Base-by-base conservation (phyloP, 192 early-diverging fungal genomes). In the Backusella circina region DNA sequence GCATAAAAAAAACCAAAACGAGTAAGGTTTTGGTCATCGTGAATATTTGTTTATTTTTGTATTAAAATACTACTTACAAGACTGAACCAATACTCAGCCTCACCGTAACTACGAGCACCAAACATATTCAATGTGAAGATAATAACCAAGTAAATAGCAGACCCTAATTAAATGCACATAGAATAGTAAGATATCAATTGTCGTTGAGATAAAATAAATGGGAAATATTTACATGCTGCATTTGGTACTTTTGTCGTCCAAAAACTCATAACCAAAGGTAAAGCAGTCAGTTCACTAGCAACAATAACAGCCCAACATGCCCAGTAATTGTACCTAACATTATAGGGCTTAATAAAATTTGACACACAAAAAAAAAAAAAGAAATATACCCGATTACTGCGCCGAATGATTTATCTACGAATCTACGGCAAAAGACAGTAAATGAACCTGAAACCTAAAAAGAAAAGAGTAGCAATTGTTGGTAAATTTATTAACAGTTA, bases 81-180 rank as follows among this genome's bases (percentile, higher is more conserved):
- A 12, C 89, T 86, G 66, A 97, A 86, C 88, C 90, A 91, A 78
- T 93, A 80, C 28, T 94, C 93, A 21, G 87, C 81, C 71, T 94
- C 93, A 35, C 92, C 93, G 83, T 87, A 94, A 4, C 81, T 86
- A 65, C 81, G 75, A 64, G 93, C 90, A 8, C 89, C 89, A 68
- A 91, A 67, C 65, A 90, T 41, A 51, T 93, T 93, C 74, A 94
- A 79, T 3, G 54, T 77, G 44, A 90, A 79, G 41, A 94, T 80
- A 47, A 89, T 71, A 7, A 88, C 77, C 18, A 91, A 81, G 44
- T 84, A 85, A 9, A 91, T 81, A 0, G 90, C 78, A 7, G 89
- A 82, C 73, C 79, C 79, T 80, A 64, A 23, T 26, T 39, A 10
- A 61, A 26, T 61, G 8, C 5, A 51, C 10, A 61, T 61, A 26